These are phyloP conservation scores for Aquanectria penicillioides DNA, from an alignment of 2,329 filamentous ascomycete genomes.

Conservation along the genomic window DNA sequence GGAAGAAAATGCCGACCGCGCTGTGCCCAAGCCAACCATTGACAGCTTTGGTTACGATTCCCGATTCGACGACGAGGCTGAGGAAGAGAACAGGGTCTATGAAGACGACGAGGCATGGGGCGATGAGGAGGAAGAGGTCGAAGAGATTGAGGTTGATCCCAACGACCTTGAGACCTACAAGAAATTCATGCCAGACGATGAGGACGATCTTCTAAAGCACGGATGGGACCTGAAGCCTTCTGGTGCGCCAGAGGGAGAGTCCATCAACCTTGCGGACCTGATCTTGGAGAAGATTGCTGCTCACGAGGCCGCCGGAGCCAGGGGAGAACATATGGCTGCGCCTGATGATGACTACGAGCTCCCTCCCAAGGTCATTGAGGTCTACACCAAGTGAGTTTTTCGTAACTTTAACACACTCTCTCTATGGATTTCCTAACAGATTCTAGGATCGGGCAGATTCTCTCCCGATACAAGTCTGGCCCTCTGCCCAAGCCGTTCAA, in stretches of 20 bases:
- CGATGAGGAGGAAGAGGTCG: slow-evolving; percentile 78
- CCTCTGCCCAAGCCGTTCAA: slow-evolving; percentile 98
- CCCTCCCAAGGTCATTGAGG: slow-evolving; percentile 90
- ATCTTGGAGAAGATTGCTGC: slow-evolving; percentile 95
- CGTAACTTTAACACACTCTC: too few species aligned
- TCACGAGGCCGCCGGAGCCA: slow-evolving; percentile 77
- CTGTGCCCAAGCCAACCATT: slow-evolving; percentile 53
- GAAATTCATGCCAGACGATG: slow-evolving; percentile 82
- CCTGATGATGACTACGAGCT: slow-evolving; percentile 86
- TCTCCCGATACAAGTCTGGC: slow-evolving; percentile 95
- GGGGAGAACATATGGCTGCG: slow-evolving; percentile 55
- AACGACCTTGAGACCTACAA: slow-evolving; percentile 91
- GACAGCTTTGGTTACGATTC: slow-evolving; percentile 82
- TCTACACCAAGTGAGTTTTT: slow-evolving; percentile 83
- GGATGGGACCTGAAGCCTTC: slow-evolving; percentile 62
- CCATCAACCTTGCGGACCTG: slow-evolving; percentile 88
- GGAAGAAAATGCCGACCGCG: slow-evolving; percentile 68
- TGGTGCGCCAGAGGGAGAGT: slow-evolving; percentile 58
- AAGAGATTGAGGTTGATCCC: slow-evolving; percentile 85
- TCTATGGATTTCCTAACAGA: slow-evolving; percentile 33
- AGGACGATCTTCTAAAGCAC: slow-evolving; percentile 77
- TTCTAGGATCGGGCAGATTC: slow-evolving; percentile 80
- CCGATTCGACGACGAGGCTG: slow-evolving; percentile 69
- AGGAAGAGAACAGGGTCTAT: slow-evolving; percentile 53
- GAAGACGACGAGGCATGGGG: slow-evolving; percentile 77